phyloP scores from a whole-genome alignment of 805 yeast species.

The Clavispora vitiphila region DNA sequence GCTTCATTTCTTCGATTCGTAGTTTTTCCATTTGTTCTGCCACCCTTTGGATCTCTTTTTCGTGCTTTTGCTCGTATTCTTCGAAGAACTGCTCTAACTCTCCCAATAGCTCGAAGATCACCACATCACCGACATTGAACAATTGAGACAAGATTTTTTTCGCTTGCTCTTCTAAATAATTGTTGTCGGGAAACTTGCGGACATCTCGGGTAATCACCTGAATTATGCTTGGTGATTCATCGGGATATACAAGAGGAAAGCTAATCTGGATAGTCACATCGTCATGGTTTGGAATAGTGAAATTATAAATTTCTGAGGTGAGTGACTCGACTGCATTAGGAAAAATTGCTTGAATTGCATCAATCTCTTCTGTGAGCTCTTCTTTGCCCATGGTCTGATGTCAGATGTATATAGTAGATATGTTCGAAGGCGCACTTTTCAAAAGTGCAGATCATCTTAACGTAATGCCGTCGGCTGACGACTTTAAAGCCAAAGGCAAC shows the following conservation, averaged over 20 bases:
- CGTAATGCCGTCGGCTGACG: constrained; percentile 19
- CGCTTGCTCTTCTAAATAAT: constrained; percentile 43
- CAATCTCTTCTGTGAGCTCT: constrained; percentile 66
- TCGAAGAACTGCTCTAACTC: constrained; percentile 53
- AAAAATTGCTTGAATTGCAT: constrained; percentile 82
- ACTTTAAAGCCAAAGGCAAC: constrained; percentile 47
- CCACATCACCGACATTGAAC: constrained; percentile 60
- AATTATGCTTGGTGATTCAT: constrained; percentile 55
- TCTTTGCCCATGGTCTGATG: constrained; percentile 17
- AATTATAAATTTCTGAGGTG: constrained; percentile 38
- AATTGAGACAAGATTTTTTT: constrained; percentile 45
- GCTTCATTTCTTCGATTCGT: background rate
- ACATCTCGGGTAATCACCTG: constrained; percentile 42
- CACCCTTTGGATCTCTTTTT: background rate
- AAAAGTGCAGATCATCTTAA: background rate
- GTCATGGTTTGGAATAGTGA: constrained; percentile 59
- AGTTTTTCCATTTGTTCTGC: background rate
- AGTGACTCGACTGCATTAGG: constrained; percentile 52
- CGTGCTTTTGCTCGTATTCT: constrained; percentile 18
- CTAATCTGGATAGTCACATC: constrained; percentile 58
- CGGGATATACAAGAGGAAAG: constrained; percentile 71
- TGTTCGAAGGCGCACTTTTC: background rate
- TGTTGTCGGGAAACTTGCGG: constrained; percentile 34
- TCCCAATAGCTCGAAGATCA: constrained; percentile 70
- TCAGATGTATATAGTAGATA: background rate